These are phyloP conservation scores for Russula abietina DNA, from an alignment of 768 basidiomycete species.

Conservation along the genomic window DNA sequence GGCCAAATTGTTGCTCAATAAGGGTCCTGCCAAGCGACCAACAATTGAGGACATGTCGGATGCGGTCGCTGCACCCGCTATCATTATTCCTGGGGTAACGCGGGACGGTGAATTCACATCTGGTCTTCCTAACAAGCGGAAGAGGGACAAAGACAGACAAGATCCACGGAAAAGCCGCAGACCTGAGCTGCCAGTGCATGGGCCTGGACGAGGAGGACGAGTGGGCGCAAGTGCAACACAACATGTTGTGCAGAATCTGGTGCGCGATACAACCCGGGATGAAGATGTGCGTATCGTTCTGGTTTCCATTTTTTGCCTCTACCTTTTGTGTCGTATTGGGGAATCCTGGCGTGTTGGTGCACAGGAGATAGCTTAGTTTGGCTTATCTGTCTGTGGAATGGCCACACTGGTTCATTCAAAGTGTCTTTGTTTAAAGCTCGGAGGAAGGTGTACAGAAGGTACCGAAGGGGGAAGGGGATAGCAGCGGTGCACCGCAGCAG, in stretches of 20 bases:
- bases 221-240: conserved; percentile 97
- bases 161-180: conserved; percentile 89
- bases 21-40: conserved; percentile 76
- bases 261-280: conserved; percentile 84
- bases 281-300: conserved; percentile 76
- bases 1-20: conserved; percentile 81
- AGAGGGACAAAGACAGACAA: conserved; percentile 80
- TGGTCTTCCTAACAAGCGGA: conserved; percentile 64
- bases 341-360: conserved; percentile 12
- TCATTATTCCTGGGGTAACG: conserved; percentile 86
- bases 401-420: background rate
- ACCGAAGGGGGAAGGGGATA: background rate
- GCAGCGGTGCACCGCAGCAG: background rate
- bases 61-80: conserved; percentile 77
- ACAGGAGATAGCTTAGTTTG: background rate
- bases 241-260: conserved; percentile 91
- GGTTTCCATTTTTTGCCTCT: conserved; percentile 23
- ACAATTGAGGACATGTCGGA: conserved; percentile 87
- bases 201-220: conserved; percentile 88
- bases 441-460: background rate
- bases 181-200: conserved; percentile 88
- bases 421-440: background rate
- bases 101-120: conserved; percentile 66
- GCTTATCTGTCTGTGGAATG: conserved; percentile 5
- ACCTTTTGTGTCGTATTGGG: conserved; percentile 22